These are phyloP conservation scores for Papiliotrema laurentii DNA, from an alignment of 1,284 basidiomycete genomes.

Conservation along the genomic window DNA sequence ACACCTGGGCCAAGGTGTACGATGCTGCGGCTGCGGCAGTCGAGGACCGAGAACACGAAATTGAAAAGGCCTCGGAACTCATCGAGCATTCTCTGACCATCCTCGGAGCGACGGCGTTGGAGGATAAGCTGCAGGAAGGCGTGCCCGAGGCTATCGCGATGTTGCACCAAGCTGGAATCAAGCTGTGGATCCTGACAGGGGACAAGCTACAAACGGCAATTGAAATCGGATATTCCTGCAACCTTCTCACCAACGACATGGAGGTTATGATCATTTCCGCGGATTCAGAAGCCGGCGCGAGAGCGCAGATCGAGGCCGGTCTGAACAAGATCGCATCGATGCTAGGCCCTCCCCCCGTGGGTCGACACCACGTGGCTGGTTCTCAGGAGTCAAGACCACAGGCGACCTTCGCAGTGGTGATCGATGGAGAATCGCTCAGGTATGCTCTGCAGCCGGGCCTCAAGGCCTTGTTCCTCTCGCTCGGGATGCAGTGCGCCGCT, in stretches of 20 bases:
- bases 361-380: constrained; percentile 11
- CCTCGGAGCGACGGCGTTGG: constrained; percentile 89
- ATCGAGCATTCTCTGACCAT: constrained; percentile 79
- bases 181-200: constrained; percentile 74
- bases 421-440: constrained; percentile 88
- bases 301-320: constrained; percentile 84
- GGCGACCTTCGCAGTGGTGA: constrained; percentile 80
- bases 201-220: constrained; percentile 98
- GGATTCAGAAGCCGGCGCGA: constrained; percentile 67
- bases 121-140: constrained; percentile 95
- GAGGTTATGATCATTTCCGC: constrained; percentile 96
- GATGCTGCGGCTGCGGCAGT: constrained; percentile 73
- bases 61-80: constrained; percentile 78
- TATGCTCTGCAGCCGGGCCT: constrained; percentile 73
- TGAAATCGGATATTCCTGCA: constrained; percentile 92
- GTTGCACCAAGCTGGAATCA: constrained; percentile 89
- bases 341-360: constrained; percentile 53
- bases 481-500: constrained; percentile 93
- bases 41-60: constrained; percentile 78
- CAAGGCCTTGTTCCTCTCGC: constrained; percentile 80
- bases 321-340: constrained; percentile 90
- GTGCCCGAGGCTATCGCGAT: constrained; percentile 94
- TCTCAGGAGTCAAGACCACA: too few species aligned
- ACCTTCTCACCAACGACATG: constrained; percentile 79
- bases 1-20: constrained; percentile 73